Percentiles rank a stretch among this genome's conserved stretches.
Conservation (phyloP, 2,329 filamentous ascomycete species). For the Fusarium luffae region DNA sequence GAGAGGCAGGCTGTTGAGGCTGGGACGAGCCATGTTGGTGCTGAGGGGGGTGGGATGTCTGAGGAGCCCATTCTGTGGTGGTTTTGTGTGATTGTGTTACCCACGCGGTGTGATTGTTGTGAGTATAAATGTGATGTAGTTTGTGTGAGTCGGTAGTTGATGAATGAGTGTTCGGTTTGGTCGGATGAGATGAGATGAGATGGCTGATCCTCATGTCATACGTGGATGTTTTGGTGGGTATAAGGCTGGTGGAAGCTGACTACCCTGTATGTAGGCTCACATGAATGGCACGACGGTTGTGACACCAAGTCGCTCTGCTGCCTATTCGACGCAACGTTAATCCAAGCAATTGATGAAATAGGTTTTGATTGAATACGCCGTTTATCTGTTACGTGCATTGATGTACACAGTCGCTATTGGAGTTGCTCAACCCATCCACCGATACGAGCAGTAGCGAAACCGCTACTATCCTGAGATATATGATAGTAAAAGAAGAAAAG, state of each 20-base stretch:
- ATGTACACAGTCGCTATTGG: not conserved
- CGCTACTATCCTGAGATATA: too few relatives aligned
- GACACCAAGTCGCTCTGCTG: not conserved
- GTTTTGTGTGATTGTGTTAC: not conserved
- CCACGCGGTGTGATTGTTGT: not conserved
- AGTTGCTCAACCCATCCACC: too few relatives aligned
- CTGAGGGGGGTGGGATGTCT: slow-evolving; percentile 52
- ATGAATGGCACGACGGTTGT: not conserved
- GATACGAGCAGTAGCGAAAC: too few relatives aligned
- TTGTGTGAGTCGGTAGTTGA: too few relatives aligned
- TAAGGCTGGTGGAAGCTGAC: not conserved
- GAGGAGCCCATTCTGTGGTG: slow-evolving; percentile 52
- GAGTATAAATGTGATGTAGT: fast-evolving
- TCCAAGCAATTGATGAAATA: not conserved
- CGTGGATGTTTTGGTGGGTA: slow-evolving; percentile 3
- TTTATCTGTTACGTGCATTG: not conserved
- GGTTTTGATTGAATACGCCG: too few relatives aligned
- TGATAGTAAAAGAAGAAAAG: too few relatives aligned
- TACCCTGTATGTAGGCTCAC: not conserved
- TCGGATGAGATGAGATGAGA: not conserved
- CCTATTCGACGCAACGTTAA: fast-evolving
- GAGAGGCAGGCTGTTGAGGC: slow-evolving; percentile 51
- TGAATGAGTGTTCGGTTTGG: not conserved
- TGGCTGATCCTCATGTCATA: not conserved
- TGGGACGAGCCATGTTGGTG: slow-evolving; percentile 53